These are phyloP conservation scores for Saposhnikovia divaricata DNA, from an alignment of 129 eudicot genomes.

Conservation along the genomic window DNA sequence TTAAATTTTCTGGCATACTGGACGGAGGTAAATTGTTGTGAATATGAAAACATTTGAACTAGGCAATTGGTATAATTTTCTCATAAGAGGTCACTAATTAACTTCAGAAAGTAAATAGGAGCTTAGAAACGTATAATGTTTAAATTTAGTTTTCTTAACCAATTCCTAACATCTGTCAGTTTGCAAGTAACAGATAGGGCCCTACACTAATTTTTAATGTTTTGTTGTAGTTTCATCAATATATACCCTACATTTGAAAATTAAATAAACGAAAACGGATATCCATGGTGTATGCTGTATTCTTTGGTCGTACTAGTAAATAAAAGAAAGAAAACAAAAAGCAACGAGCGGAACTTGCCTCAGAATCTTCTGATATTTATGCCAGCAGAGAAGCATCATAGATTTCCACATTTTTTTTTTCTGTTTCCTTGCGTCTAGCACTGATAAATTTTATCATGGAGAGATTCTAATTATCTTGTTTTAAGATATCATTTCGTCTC, in stretches of 20 bases:
- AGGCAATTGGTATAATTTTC: background rate
- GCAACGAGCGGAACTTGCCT: background rate
- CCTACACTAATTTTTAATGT: background rate
- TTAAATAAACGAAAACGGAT: background rate
- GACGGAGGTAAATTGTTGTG: background rate
- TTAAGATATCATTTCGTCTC: background rate
- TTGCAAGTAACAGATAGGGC: background rate
- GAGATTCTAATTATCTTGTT: background rate
- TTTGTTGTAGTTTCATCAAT: background rate
- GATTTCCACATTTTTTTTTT: background rate
- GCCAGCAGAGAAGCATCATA: background rate
- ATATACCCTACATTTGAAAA: background rate
- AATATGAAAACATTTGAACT: background rate
- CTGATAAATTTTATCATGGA: background rate
- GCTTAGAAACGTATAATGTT: background rate
- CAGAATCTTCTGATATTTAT: background rate
- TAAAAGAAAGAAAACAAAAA: background rate
- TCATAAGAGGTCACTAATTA: background rate
- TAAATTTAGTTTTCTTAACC: background rate
- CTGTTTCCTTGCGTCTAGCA: background rate
- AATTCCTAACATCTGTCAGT: background rate
- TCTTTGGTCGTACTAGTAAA: background rate
- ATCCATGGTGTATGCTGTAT: background rate
- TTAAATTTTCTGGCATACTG: background rate
- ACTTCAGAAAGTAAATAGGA: background rate